phyloP scores from a whole-genome alignment of 345 rosid genomes.

The Carallia pectinifolia region DNA sequence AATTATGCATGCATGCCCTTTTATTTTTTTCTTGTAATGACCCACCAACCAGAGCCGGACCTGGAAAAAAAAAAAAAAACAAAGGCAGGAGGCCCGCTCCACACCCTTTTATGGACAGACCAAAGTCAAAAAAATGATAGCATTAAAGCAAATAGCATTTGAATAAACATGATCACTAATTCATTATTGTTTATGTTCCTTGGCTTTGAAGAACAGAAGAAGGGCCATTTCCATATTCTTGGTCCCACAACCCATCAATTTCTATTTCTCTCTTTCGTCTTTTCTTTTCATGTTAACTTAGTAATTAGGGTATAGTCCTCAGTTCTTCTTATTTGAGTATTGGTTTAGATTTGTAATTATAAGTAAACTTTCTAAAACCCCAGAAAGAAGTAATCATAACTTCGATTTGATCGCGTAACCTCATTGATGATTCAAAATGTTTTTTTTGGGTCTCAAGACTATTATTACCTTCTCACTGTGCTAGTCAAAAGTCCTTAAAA shows the following conservation, averaged over 20 bases:
- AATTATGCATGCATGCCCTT: too few relatives aligned
- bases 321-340: background rate
- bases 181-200: constrained; percentile 22
- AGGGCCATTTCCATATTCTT: constrained; percentile 10
- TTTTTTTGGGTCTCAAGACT: constrained; percentile 8
- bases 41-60: constrained; percentile 3
- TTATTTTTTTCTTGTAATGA: background rate
- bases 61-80: too few relatives aligned
- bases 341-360: background rate
- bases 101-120: too few relatives aligned
- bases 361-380: constrained; percentile 1
- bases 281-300: background rate
- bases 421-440: background rate
- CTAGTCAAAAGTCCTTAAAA: too few relatives aligned
- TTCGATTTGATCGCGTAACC: background rate
- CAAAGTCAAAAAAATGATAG: too few relatives aligned
- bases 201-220: constrained; percentile 23
- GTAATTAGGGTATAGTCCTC: background rate
- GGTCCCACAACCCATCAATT: background rate
- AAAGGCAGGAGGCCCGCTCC: too few relatives aligned
- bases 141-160: constrained; percentile 2
- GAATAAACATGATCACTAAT: constrained; percentile 13
- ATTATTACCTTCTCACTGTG: background rate
- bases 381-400: constrained; percentile 2
- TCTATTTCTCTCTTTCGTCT: background rate